Evolutionary conservation across 2,329 filamentous ascomycete genomes (phyloP).

Genomic region (Aspergillus sp.): DNA sequence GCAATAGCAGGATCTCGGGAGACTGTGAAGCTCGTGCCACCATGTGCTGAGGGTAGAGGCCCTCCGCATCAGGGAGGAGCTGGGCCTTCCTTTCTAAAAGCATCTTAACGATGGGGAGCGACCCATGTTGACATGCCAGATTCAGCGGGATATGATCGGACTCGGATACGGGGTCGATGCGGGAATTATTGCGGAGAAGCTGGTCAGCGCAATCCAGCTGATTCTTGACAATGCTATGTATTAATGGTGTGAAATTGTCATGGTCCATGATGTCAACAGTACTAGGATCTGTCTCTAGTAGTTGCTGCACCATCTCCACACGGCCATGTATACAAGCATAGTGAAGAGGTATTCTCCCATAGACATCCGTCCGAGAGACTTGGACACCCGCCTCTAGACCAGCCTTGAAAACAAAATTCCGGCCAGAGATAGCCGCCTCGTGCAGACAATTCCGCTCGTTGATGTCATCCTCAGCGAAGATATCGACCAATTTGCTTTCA

Average conservation of each 20-base stretch:
- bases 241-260: constrained; percentile 94
- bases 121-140: constrained; percentile 90
- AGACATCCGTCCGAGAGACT: constrained; percentile 81
- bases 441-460: constrained; percentile 96
- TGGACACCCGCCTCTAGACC: constrained; percentile 76
- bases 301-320: constrained; percentile 74
- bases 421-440: constrained; percentile 93
- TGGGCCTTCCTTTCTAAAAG: constrained; percentile 76
- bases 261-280: constrained; percentile 90
- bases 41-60: constrained; percentile 93
- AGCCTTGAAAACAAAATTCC: constrained; percentile 71
- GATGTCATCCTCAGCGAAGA: constrained; percentile 95
- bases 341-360: constrained; percentile 88
- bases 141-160: constrained; percentile 93
- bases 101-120: constrained; percentile 77
- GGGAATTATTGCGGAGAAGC: constrained; percentile 74
- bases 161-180: constrained; percentile 81
- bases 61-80: constrained; percentile 92
- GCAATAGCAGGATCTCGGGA: constrained; percentile 73
- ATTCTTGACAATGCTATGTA: constrained; percentile 90
- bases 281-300: constrained; percentile 67
- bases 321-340: constrained; percentile 96
- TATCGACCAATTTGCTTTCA: constrained; percentile 77
- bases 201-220: constrained; percentile 77
- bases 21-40: constrained; percentile 86